phyloP scores from a whole-genome alignment of 257 asterid species.

The Plantago elongata region DNA sequence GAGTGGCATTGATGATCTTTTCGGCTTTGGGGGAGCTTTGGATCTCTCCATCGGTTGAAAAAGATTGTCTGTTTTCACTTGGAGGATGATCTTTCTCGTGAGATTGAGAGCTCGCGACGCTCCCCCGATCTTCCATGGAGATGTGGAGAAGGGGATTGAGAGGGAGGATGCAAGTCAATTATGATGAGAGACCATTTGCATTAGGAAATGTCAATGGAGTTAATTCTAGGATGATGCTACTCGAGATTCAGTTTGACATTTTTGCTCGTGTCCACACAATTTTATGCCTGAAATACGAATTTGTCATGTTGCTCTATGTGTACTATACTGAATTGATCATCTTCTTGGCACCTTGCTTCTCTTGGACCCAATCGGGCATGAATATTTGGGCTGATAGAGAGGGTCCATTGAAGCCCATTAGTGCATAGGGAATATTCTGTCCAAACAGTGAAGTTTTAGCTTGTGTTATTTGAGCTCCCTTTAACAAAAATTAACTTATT shows the following conservation, averaged over 20 bases:
- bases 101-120: conserved; percentile 1
- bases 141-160: conserved; percentile 15
- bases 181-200: conserved; percentile 9
- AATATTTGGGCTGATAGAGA: too few species aligned
- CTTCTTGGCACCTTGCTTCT: too few species aligned
- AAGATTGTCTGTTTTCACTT: not conserved
- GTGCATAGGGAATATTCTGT: too few species aligned
- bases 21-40: conserved; percentile 8
- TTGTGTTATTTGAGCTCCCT: too few species aligned
- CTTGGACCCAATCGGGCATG: too few species aligned
- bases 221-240: not conserved
- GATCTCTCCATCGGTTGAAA: conserved; percentile 1
- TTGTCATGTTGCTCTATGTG: too few species aligned
- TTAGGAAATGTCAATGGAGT: not conserved
- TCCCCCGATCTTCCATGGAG: conserved; percentile 34
- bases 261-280: not conserved
- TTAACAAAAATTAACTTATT: too few species aligned
- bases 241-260: not conserved
- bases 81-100: not conserved
- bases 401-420: too few species aligned
- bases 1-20: not conserved
- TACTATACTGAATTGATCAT: too few species aligned
- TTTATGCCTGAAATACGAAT: not conserved
- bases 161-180: not conserved
- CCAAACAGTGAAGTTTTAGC: too few species aligned